These are phyloP conservation scores for Butyriboletus appendiculatus DNA, from an alignment of 1,284 basidiomycete species.

Conservation along the genomic window DNA sequence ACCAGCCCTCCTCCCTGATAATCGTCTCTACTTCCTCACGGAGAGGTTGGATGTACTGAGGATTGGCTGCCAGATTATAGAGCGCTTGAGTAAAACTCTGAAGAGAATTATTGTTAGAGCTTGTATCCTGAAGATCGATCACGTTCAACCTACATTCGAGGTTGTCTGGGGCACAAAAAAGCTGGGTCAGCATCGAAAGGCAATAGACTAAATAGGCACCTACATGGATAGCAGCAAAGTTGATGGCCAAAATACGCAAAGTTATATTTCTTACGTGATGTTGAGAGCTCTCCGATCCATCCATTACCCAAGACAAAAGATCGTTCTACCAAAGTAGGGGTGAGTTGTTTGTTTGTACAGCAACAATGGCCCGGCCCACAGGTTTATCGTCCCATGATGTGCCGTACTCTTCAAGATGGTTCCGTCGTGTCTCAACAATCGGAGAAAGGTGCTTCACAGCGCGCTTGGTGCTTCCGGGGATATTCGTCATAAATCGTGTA, in stretches of 20 bases:
- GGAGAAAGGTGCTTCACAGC: constrained; percentile 33
- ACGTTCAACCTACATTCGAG: not conserved
- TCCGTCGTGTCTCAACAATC: constrained; percentile 38
- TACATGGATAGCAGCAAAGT: constrained; percentile 45
- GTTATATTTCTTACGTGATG: constrained; percentile 32
- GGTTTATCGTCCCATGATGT: constrained; percentile 39
- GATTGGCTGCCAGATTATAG: constrained; percentile 39
- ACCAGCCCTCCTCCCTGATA: constrained; percentile 44
- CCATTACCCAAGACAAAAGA: constrained; percentile 46
- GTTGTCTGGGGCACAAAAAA: constrained; percentile 8
- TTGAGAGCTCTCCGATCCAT: constrained; percentile 36
- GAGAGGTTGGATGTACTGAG: constrained; percentile 39
- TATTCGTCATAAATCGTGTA: constrained; percentile 4
- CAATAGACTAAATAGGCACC: not conserved
- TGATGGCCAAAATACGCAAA: constrained; percentile 36
- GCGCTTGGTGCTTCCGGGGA: constrained; percentile 4
- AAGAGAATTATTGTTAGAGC: not conserved
- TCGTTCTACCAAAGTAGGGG: constrained; percentile 35
- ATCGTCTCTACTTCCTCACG: constrained; percentile 45
- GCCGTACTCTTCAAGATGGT: constrained; percentile 32
- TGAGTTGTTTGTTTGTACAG: not conserved
- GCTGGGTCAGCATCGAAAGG: not conserved
- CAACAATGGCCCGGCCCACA: constrained; percentile 23
- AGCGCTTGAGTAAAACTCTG: constrained; percentile 39
- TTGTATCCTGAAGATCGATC: not conserved